Evolutionary conservation across 257 asterid genomes (phyloP).

Genomic region (Nicotiana paniculata): DNA sequence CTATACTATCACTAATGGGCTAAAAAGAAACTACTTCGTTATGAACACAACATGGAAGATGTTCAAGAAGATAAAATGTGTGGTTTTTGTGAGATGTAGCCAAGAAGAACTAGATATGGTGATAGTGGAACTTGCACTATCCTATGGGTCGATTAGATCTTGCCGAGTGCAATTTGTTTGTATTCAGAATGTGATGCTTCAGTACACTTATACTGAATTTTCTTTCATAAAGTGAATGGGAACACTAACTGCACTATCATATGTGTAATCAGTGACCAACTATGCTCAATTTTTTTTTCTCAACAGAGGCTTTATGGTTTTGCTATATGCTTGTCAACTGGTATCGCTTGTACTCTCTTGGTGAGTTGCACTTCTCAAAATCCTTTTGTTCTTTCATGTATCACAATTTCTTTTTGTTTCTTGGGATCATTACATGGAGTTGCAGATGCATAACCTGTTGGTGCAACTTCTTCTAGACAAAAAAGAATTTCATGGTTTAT

Average conservation of each 20-base stretch:
- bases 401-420: neutral
- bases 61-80: neutral
- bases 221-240: neutral
- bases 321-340: slow-evolving; percentile 82
- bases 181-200: neutral
- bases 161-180: neutral
- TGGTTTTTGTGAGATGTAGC: neutral
- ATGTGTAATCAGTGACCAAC: neutral
- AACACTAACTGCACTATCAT: neutral
- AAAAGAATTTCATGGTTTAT: neutral
- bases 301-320: slow-evolving; percentile 86
- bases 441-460: neutral
- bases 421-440: neutral
- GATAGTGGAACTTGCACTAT: neutral
- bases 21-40: neutral
- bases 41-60: neutral
- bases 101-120: neutral
- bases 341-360: slow-evolving; percentile 86
- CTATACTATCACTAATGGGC: neutral
- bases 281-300: neutral
- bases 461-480: neutral
- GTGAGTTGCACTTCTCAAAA: slow-evolving; percentile 30
- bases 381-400: neutral
- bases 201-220: neutral
- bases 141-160: neutral